These are phyloP conservation scores for Phoenix dactylifera DNA, from an alignment of 176 grass and related monocot species.

Conservation along the genomic window DNA sequence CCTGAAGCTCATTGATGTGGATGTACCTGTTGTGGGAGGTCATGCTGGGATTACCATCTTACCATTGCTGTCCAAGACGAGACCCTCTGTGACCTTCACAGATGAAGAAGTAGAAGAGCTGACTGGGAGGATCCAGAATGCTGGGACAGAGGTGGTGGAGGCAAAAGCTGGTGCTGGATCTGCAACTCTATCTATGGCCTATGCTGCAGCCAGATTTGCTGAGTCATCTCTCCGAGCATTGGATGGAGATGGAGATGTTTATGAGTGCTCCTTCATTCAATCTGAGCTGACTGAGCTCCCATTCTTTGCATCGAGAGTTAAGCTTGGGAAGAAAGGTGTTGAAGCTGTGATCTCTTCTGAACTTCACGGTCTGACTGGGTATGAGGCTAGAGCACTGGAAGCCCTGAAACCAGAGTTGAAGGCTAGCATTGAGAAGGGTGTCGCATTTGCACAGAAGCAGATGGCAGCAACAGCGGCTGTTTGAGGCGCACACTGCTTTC, in stretches of 20 bases:
- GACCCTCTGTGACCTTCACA: constrained; percentile 30
- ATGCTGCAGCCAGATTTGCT: constrained; percentile 40
- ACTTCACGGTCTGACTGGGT: constrained; percentile 24
- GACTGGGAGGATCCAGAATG: constrained; percentile 24
- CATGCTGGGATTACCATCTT: constrained; percentile 24
- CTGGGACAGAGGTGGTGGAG: constrained; percentile 29
- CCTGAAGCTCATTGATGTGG: constrained; percentile 40
- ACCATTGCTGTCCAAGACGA: constrained; percentile 40
- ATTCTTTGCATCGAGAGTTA: constrained; percentile 48
- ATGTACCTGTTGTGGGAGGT: constrained; percentile 43
- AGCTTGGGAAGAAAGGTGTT: constrained; percentile 32
- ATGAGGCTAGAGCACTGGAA: constrained; percentile 32
- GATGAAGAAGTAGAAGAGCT: constrained; percentile 37
- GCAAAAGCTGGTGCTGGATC: constrained; percentile 34
- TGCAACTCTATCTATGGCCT: constrained; percentile 33
- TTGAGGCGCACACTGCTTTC: background rate
- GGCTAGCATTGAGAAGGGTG: constrained; percentile 42
- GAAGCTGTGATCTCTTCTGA: constrained; percentile 28
- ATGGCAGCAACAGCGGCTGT: background rate
- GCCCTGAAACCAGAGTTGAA: constrained; percentile 37
- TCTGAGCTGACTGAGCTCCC: constrained; percentile 37
- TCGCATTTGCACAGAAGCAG: constrained; percentile 30
- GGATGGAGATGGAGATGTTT: constrained; percentile 29
- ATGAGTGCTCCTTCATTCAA: constrained; percentile 42
- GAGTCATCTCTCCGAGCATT: constrained; percentile 34